Evolutionary conservation across 2,329 filamentous ascomycete species (phyloP).

Genomic region (Aspergillus eucalypticola): DNA sequence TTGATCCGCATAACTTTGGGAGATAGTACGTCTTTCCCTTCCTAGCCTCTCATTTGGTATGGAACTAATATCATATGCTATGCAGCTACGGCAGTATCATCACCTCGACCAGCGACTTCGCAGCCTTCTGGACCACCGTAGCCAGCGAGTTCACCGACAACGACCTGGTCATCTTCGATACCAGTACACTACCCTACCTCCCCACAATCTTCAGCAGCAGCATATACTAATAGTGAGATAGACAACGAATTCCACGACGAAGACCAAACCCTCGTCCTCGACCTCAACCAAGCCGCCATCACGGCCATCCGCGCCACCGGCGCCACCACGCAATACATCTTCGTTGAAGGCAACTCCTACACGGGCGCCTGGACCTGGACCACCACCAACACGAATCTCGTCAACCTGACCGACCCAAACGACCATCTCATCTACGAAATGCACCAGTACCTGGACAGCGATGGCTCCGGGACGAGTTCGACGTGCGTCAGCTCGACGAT

Average conservation of each 20-base stretch:
- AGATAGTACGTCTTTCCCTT: constrained; percentile 28
- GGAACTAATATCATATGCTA: background rate
- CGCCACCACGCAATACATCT: constrained; percentile 59
- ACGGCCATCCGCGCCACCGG: constrained; percentile 61
- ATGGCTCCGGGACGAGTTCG: constrained; percentile 54
- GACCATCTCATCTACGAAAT: constrained; percentile 62
- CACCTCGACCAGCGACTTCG: constrained; percentile 53
- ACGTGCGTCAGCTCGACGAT: constrained; percentile 57
- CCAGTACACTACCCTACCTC: constrained; percentile 39
- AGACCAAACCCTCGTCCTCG: constrained; percentile 59
- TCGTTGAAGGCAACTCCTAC: constrained; percentile 58
- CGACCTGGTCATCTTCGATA: constrained; percentile 62
- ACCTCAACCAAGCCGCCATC: constrained; percentile 66
- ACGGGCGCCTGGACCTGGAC: constrained; percentile 53
- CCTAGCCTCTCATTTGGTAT: too few species aligned
- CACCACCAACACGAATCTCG: constrained; percentile 44
- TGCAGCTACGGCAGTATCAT: constrained; percentile 25
- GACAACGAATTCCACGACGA: constrained; percentile 67
- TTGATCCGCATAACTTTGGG: constrained; percentile 65
- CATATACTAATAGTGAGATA: constrained; percentile 18
- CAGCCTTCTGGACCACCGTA: constrained; percentile 59
- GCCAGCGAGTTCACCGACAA: constrained; percentile 57
- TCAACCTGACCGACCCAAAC: constrained; percentile 52
- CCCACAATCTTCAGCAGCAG: background rate
- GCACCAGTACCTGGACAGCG: constrained; percentile 63